These are phyloP conservation scores for Paxillus involutus DNA, from an alignment of 768 basidiomycete genomes.

Conservation along the genomic window DNA sequence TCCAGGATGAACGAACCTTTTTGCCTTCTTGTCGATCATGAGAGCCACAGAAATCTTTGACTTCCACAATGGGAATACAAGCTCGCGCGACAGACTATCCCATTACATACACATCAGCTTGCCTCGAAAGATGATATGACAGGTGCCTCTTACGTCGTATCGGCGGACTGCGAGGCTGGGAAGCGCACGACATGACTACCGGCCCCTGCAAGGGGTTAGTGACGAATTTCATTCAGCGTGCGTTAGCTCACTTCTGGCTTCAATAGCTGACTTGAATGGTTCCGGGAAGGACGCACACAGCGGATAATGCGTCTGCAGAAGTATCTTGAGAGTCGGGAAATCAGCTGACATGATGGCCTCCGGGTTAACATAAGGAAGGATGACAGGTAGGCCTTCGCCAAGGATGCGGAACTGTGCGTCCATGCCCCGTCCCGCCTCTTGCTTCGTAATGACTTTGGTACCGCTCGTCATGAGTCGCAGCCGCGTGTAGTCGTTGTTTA, in stretches of 20 bases:
- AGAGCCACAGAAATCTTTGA: constrained; percentile 83
- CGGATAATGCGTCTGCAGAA: constrained; percentile 83
- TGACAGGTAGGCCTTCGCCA: constrained; percentile 79
- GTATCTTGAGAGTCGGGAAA: constrained; percentile 53
- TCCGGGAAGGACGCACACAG: constrained; percentile 61
- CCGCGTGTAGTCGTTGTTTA: constrained; percentile 78
- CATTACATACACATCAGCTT: background rate
- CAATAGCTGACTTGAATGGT: constrained; percentile 55
- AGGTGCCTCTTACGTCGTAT: constrained; percentile 49
- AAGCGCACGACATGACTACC: constrained; percentile 80
- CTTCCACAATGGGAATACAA: constrained; percentile 96
- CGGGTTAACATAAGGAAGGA: constrained; percentile 79
- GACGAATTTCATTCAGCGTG: background rate
- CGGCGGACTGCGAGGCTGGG: constrained; percentile 49
- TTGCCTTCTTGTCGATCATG: constrained; percentile 97
- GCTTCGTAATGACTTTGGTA: constrained; percentile 89
- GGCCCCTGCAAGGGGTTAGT: constrained; percentile 38
- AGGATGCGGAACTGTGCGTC: constrained; percentile 73
- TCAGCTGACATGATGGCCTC: constrained; percentile 59
- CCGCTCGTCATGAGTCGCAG: constrained; percentile 91
- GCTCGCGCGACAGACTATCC: constrained; percentile 67
- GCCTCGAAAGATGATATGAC: background rate
- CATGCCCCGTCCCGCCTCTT: constrained; percentile 67
- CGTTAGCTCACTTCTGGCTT: constrained; percentile 45
- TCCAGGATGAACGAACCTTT: constrained; percentile 56